Percentiles rank a stretch among this genome's conserved stretches.
These are phyloP conservation scores for Breynia disticha DNA, from an alignment of 441 rosid species.

Conservation along the genomic window DNA sequence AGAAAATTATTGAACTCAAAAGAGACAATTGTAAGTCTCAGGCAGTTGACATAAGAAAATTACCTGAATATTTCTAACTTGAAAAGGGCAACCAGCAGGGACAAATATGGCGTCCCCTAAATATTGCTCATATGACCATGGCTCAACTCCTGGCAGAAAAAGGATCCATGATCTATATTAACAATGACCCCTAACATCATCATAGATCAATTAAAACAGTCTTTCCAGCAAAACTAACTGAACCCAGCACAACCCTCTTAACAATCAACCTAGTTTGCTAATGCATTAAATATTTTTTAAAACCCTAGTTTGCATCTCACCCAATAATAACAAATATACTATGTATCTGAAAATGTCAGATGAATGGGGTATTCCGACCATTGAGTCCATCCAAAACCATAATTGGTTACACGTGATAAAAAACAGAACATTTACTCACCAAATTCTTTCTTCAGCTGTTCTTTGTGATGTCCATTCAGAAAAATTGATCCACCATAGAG, in stretches of 20 bases:
- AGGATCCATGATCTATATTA: background rate
- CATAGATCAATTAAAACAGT: no score
- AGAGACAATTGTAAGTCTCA: no score
- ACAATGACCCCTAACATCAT: no score
- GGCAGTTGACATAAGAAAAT: no score
- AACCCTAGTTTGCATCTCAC: no score
- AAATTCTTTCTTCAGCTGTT: slow-evolving; percentile 59
- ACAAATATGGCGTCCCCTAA: slow-evolving; percentile 79
- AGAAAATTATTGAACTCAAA: background rate
- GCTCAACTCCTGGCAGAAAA: slow-evolving; percentile 66
- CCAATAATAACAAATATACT: no score
- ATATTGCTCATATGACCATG: slow-evolving; percentile 81
- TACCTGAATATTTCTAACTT: slow-evolving; percentile 71
- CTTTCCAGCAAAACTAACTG: no score
- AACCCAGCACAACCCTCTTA: no score
- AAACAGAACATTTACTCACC: slow-evolving; percentile 35
- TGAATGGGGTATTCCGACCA: background rate
- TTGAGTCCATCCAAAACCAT: slow-evolving; percentile 3
- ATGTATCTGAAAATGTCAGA: no score
- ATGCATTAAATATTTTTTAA: no score
- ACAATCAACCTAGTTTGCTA: no score
- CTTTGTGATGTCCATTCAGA: slow-evolving; percentile 48
- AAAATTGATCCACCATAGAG: slow-evolving; percentile 59
- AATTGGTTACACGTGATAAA: background rate
- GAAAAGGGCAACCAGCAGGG: slow-evolving; percentile 97